Conservation (phyloP, 495 filamentous ascomycete genomes). For the Hypoxylon lienhwacheense region DNA sequence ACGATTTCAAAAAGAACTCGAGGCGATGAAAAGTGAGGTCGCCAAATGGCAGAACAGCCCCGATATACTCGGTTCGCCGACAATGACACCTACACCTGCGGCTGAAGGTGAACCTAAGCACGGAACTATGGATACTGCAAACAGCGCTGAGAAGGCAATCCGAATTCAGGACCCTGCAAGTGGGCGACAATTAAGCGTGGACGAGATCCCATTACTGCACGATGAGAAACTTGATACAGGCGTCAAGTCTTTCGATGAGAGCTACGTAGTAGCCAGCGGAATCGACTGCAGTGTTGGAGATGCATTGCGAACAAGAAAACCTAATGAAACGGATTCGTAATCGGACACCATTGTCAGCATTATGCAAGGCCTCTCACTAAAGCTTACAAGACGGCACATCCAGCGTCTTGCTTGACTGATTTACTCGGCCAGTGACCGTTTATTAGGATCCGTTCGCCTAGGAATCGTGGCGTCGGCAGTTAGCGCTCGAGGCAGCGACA, state of each 20-base stretch:
- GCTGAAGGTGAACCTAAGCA: constrained; percentile 10
- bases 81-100: constrained; percentile 41
- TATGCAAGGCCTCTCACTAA: no score
- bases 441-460: no score
- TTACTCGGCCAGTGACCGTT: no score
- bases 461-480: no score
- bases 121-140: constrained; percentile 16
- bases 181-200: constrained; percentile 44
- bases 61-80: constrained; percentile 47
- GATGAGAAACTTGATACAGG: constrained; percentile 43
- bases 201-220: constrained; percentile 59
- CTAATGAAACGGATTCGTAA: constrained; percentile 12
- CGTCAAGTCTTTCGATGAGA: background rate
- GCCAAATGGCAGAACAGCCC: constrained; percentile 77
- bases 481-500: background rate
- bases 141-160: constrained; percentile 26
- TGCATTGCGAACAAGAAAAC: constrained; percentile 48
- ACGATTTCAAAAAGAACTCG: constrained; percentile 94
- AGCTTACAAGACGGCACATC: no score
- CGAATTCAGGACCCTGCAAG: constrained; percentile 33
- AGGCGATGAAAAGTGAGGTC: constrained; percentile 85
- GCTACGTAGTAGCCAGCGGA: constrained; percentile 40
- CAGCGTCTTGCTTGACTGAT: no score
- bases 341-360: no score
- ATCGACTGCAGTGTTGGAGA: constrained; percentile 45